Evolutionary conservation across 2,329 filamentous ascomycete species (phyloP), one percentile per base, ranked within the genome.

Genomic region (Penicillium sp.): DNA sequence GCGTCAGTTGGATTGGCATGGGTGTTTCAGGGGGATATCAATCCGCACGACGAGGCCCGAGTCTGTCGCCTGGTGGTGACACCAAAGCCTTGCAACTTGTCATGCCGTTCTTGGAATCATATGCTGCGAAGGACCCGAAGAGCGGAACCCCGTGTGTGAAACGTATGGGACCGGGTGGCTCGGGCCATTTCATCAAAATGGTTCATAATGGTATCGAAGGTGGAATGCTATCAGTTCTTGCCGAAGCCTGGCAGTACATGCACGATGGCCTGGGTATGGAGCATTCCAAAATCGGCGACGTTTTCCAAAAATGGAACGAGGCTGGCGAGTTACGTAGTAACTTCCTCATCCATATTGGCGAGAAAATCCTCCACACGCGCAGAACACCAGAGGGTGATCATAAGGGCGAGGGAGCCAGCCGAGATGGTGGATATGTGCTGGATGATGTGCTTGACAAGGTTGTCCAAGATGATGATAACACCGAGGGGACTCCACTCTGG

Each of bases 141-240:
- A 74, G 82, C 4, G 83, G 83, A 1, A 79, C 76, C 10, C 79
- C 85, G 1, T 89, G 86, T 60, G 84, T 87, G 0, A 81, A 75
- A 0, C 76, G 79, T 24, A 78, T 87, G 44, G 87, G 87, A 0
- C 80, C 81, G 2, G 82, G 82, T 0, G 86, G 87, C 1, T 79
- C 82, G 1, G 87, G 87, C 0, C 87, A 90, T 67, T 90, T 86
- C 63, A 85, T 89, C 39, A 90, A 90, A 75, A 90, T 89, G 86
- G 80, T 89, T 4, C 87, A 90, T 67, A 89, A 90, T 59, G 87
- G 86, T 1, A 89, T 90, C 56, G 87, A 90, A 66, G 85, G 88
- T 56, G 87, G 85, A 1, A 88, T 90, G 83, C 82, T 90, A 75
- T 82, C 73, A 49, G 77, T 81, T 0, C 77, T 88, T 5, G 81